Conservation (phyloP, 345 rosid species). For the Alliaria petiolata region DNA sequence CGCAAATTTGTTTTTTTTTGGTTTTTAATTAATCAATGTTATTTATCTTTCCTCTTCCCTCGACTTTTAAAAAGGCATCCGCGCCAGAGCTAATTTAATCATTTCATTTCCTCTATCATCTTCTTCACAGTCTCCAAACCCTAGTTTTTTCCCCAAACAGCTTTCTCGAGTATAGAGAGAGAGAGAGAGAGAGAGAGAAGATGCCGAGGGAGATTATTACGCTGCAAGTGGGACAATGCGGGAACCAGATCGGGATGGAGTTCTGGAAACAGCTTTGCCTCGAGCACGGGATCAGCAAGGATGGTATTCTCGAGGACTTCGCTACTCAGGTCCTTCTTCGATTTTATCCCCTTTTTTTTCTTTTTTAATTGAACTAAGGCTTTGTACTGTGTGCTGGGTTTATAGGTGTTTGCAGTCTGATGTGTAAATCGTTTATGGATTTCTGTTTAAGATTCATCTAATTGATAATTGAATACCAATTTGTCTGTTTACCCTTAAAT, state of each 20-base stretch:
- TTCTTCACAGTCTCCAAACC: slow-evolving; percentile 30
- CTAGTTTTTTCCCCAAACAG: slow-evolving; percentile 33
- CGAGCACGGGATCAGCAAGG: slow-evolving; percentile 96
- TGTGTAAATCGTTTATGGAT: neutral
- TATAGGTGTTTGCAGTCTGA: neutral
- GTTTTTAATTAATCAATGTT: neutral
- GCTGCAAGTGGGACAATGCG: slow-evolving; percentile 97
- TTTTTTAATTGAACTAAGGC: neutral
- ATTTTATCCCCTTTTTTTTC: neutral
- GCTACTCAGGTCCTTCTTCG: slow-evolving; percentile 76
- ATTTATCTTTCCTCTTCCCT: neutral
- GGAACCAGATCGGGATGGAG: slow-evolving; percentile 99
- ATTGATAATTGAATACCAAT: neutral
- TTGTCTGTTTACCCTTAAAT: neutral
- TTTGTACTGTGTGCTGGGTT: neutral
- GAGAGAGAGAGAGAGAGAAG: neutral
- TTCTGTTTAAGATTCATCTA: neutral
- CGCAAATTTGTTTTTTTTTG: neutral
- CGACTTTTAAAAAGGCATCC: slow-evolving; percentile 29
- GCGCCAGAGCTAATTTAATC: slow-evolving; percentile 30
- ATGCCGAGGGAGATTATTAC: slow-evolving; percentile 98
- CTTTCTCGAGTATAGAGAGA: neutral
- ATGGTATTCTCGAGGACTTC: slow-evolving; percentile 97
- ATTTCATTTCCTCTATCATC: neutral
- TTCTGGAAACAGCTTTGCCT: slow-evolving; percentile 99